Evolutionary conservation across 805 yeast genomes (phyloP), one percentile per base, ranked within the genome.

Genomic region (Naumovozyma castellii): DNA sequence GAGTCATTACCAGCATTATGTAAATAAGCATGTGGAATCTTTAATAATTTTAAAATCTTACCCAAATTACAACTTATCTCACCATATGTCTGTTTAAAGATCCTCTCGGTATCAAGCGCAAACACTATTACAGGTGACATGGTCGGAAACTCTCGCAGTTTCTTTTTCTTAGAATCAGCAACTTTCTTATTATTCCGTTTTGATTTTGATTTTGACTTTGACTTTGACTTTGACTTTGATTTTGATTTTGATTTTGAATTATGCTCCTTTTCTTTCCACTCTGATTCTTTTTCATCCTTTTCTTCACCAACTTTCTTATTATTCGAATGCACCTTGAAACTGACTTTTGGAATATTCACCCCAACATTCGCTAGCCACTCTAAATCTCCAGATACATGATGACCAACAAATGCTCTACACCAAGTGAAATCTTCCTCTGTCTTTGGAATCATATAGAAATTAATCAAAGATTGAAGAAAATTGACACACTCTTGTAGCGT

Each of bases 1-100:
- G 84, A 74, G 54, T 80, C 88, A 51, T 80, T 80, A 2, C 78
- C 84, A 1, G 82, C 87, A 52, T 80, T 80, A 54, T 80, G 87
- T 34, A 80, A 59, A 46, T 64, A 68, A 1, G 76, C 68, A 51
- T 75, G 76, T 1, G 84, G 80, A 2, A 80, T 66, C 17, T 63
- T 62, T 34, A 75, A 57, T 32, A 66, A 52, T 32, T 71, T 55
- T n/a, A 78, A 59, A 0, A 73, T 55, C n/a, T 67, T 68, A 12
- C 72, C 66, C 34, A 80, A 54, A 3, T 69, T 62, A 3, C 68
- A 61, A 3, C 73, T 71, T 32, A 60, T 49, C 6, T 51, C 51
- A 3, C 75, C 70, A 44, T 64, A 66, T 2, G 69, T 56, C 2
- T 57, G 28, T 3, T 54, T 50, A 64, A 69, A 73, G 1, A 78